Base-by-base conservation (phyloP, 1,139 yeast species). In the Ashbya aceris region DNA sequence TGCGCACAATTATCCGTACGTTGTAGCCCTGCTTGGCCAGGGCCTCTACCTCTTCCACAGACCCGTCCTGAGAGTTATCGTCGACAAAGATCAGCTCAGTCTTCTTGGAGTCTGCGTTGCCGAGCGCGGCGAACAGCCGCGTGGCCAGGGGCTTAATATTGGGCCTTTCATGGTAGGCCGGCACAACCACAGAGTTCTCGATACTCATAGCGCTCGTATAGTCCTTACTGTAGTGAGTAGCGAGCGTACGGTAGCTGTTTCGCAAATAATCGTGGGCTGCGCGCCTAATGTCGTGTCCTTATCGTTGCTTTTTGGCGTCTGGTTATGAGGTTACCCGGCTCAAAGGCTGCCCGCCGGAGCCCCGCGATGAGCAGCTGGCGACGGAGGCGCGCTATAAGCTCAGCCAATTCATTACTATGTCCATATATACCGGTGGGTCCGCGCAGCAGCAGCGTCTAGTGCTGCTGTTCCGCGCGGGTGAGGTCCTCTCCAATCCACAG, bases 401-500 rank as follows among this genome's bases (percentile, higher is more conserved):
- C 5, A 17, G 23, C 6, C 23, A 17, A 17, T 17, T 17, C 23
- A 17, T 17, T 17, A 3, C 23, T 17, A 17, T 17, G 23, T 17
- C 23, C 23, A 17, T 17, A 17, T 17, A 17, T 17, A 17, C 23
- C 23, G 23, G 23, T 17, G 23, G 5, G 23, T n/a, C 23, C 23
- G 23, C 23, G 6, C 5, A 6, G 3, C 6, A 17, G 23, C 23
- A 17, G 23, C 6, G 23, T 6, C 23, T 17, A 17, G 23, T 17
- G 23, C 23, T 17, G 23, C 23, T 17, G 37, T 8, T 34, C 41
- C 7, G 27, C 39, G 30, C 42, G 40, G n/a, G 47, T 41, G 20
- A 47, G 38, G 27, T 56, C 65, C 44, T 63, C 66, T 37, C 82
- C 69, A n/a, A 83, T 68, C 68, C 80, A 81, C 41, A 83, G 66